Conservation (phyloP, 176 grass and related monocot species). For the Hordeum marinum region DNA sequence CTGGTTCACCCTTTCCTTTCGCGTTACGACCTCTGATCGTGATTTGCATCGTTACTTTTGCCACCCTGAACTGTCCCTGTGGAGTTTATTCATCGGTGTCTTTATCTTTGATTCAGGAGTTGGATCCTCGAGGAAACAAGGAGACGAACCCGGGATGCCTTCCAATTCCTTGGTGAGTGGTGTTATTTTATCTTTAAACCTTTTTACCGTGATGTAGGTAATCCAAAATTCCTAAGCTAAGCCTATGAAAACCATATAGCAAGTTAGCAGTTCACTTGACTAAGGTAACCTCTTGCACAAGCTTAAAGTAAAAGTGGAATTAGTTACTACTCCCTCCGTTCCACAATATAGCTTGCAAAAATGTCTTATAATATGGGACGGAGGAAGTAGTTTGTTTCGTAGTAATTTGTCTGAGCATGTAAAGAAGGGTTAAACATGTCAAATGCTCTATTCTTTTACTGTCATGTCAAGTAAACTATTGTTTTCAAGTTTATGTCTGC, state of each 20-base stretch:
- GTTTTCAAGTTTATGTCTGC: neutral
- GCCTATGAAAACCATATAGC: neutral
- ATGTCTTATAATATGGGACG: too few species aligned
- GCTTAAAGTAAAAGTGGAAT: neutral
- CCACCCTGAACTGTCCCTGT: neutral
- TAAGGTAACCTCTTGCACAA: neutral
- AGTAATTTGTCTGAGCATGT: neutral
- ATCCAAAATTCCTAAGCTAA: neutral
- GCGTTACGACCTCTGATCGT: neutral
- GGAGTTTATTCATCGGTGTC: neutral
- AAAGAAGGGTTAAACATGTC: neutral
- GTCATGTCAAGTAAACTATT: neutral
- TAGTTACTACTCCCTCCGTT: too few species aligned
- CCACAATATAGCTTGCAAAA: too few species aligned
- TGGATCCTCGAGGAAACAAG: slow-evolving; percentile 6
- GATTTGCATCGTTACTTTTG: neutral
- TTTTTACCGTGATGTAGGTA: neutral
- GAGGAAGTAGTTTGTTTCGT: neutral
- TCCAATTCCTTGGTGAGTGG: slow-evolving; percentile 11
- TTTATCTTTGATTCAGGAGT: slow-evolving; percentile 9
- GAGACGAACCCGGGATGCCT: neutral
- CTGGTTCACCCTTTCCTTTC: neutral
- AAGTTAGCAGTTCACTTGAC: neutral
- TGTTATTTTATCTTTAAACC: neutral
- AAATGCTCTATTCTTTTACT: neutral